Percentiles rank a stretch among this genome's conserved stretches.
Conservation (phyloP, 495 filamentous ascomycete species). For the Parmelia sp. region DNA sequence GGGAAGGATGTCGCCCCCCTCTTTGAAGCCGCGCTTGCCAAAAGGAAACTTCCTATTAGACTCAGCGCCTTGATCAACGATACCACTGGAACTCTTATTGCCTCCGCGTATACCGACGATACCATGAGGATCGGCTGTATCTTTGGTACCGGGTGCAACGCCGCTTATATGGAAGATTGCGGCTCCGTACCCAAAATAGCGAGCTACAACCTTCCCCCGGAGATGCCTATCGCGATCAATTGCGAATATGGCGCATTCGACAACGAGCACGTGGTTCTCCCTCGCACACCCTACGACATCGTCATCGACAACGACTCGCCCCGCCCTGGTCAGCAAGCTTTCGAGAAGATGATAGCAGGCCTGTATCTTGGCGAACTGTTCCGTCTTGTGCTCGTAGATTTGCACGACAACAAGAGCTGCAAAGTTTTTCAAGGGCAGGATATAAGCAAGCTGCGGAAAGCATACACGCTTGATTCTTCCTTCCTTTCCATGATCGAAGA, state of each 20-base stretch:
- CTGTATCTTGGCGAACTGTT: conserved; percentile 94
- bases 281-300: conserved; percentile 75
- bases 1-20: conserved; percentile 90
- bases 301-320: conserved; percentile 90
- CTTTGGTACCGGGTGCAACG: conserved; percentile 97
- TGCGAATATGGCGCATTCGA: conserved; percentile 99
- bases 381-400: conserved; percentile 79
- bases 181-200: conserved; percentile 91
- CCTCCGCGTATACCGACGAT: conserved; percentile 87
- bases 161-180: conserved; percentile 92
- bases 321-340: conserved; percentile 89
- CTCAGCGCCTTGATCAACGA: conserved; percentile 93
- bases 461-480: conserved; percentile 83
- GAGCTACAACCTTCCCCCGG: conserved; percentile 83
- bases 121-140: conserved; percentile 95
- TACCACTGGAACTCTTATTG: conserved; percentile 98
- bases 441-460: conserved; percentile 65
- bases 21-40: conserved; percentile 75
- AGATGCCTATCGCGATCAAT: conserved; percentile 94
- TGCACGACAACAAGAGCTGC: conserved; percentile 68
- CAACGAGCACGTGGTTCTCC: conserved; percentile 89
- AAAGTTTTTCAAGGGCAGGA: conserved; percentile 81
- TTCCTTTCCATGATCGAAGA: conserved; percentile 96
- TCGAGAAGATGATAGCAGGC: conserved; percentile 97
- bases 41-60: conserved; percentile 85